Conservation (phyloP, 257 asterid genomes). For the Coffea canephora region DNA sequence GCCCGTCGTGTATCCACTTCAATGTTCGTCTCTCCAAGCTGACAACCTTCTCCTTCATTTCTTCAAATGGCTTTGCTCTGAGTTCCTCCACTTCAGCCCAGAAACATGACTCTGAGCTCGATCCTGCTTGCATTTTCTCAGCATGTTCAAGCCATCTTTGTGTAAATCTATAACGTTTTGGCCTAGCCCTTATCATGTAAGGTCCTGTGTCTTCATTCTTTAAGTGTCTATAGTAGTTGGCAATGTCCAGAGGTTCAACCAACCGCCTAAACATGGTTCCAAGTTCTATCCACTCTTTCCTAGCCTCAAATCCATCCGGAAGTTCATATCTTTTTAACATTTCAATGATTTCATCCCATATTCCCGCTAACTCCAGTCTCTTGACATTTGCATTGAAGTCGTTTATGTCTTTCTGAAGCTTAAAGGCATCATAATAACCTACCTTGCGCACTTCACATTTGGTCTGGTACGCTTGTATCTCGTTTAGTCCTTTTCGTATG, state of each 20-base stretch:
- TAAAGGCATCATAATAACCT: conserved; percentile 84
- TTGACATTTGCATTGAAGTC: conserved; percentile 69
- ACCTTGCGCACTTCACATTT: conserved; percentile 61
- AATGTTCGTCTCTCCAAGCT: conserved; percentile 43
- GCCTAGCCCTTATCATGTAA: conserved; percentile 70
- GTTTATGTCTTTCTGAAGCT: conserved; percentile 44
- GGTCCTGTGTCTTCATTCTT: conserved; percentile 85
- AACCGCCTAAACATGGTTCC: conserved; percentile 65
- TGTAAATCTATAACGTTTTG: conserved; percentile 55
- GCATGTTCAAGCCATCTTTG: conserved; percentile 85
- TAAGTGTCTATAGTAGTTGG: conserved; percentile 76
- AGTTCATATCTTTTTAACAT: conserved; percentile 73
- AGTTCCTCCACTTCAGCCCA: conserved; percentile 96
- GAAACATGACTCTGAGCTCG: conserved; percentile 60
- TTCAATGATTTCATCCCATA: conserved; percentile 74
- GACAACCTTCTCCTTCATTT: conserved; percentile 41
- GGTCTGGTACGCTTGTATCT: conserved; percentile 61
- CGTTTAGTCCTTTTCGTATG: conserved; percentile 47
- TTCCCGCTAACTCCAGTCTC: conserved; percentile 66
- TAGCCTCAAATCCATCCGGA: conserved; percentile 80
- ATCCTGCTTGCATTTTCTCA: conserved; percentile 40
- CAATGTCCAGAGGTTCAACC: conserved; percentile 86
- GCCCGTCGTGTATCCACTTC: conserved; percentile 39
- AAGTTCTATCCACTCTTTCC: conserved; percentile 69
- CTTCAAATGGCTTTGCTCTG: conserved; percentile 37